A percentile compares a stretch with the other conserved stretches of the same genome.
Conservation (phyloP, 768 basidiomycete species). For the Dacryopinax spathularia region DNA sequence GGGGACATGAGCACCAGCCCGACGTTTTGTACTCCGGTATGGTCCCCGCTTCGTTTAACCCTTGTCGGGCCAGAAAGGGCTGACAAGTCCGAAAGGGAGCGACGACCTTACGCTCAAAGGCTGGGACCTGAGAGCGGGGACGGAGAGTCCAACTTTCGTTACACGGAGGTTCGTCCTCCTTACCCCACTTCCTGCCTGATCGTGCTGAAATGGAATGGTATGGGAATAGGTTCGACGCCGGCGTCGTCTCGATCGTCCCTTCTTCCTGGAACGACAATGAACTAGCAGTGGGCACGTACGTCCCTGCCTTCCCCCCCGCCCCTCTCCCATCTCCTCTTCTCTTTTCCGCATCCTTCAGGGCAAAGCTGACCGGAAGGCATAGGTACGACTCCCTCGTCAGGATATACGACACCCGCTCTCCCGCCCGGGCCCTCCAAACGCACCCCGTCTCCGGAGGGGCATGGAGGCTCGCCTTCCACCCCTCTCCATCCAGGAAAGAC, state of each 20-base stretch:
- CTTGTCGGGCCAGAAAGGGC: no score
- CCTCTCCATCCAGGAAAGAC: constrained; percentile 42
- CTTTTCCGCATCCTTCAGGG: no score
- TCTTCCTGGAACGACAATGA: neutral
- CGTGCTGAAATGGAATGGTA: neutral
- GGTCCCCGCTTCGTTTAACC: no score
- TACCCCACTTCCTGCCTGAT: neutral
- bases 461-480: constrained; percentile 97
- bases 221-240: neutral
- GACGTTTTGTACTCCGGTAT: neutral
- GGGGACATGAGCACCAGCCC: neutral
- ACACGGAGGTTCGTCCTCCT: neutral
- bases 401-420: constrained; percentile 69
- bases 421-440: constrained; percentile 38
- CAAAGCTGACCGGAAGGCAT: neutral
- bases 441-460: constrained; percentile 77
- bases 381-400: constrained; percentile 77
- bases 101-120: neutral
- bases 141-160: neutral
- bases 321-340: neutral
- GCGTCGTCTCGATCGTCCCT: neutral
- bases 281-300: neutral
- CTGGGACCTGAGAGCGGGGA: neutral
- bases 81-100: neutral
- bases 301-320: no score